Conservation (phyloP, 768 basidiomycete genomes). For the Trametes villosa region DNA sequence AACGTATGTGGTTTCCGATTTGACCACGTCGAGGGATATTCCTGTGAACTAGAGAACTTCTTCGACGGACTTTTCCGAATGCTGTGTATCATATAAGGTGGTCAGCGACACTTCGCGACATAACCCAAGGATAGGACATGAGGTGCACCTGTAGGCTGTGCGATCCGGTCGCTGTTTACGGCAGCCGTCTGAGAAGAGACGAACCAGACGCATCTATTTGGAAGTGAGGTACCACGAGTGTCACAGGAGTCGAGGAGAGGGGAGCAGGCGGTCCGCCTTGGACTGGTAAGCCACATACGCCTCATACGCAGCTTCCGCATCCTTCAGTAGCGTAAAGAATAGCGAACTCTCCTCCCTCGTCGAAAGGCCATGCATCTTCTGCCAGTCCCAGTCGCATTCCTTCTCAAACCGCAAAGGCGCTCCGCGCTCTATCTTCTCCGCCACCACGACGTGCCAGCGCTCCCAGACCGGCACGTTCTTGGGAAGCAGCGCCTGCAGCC, state of each 20-base stretch:
- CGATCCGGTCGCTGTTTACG: background rate
- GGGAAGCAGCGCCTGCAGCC: conserved; percentile 7
- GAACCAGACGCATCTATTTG: background rate
- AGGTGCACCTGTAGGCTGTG: background rate
- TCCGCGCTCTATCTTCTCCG: background rate
- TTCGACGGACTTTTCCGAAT: too few relatives aligned
- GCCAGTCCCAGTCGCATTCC: conserved; percentile 11
- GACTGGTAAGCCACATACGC: background rate
- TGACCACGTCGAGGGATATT: too few relatives aligned
- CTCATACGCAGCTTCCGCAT: conserved; percentile 6
- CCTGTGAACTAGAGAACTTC: too few relatives aligned
- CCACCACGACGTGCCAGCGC: conserved; percentile 8
- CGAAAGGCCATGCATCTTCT: background rate
- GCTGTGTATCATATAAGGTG: too few relatives aligned
- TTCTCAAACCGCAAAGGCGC: conserved; percentile 3
- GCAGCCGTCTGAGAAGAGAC: background rate
- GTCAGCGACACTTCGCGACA: too few relatives aligned
- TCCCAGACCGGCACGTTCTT: conserved; percentile 12
- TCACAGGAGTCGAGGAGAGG: background rate
- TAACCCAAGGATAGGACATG: too few relatives aligned
- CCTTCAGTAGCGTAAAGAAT: background rate
- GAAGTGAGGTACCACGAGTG: background rate
- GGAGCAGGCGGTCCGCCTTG: background rate
- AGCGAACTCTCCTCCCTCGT: background rate
- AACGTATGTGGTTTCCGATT: too few relatives aligned